phyloP scores from a whole-genome alignment of 768 basidiomycete species.

The Lactarius indigo region DNA sequence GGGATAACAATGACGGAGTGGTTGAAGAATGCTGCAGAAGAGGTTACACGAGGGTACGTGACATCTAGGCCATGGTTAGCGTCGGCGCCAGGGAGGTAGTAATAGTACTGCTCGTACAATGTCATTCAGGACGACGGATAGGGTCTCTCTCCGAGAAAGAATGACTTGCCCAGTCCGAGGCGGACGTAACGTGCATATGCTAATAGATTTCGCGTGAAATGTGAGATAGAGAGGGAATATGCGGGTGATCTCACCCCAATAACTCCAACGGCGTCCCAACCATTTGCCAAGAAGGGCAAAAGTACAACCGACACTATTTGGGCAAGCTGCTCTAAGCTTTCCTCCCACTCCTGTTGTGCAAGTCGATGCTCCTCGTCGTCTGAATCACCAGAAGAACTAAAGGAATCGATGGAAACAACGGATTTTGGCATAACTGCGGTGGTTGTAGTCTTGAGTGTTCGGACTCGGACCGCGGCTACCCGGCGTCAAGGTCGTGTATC shows the following conservation, averaged over 20 bases:
- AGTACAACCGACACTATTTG: slow-evolving; percentile 76
- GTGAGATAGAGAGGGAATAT: not conserved
- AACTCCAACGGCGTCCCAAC: slow-evolving; percentile 80
- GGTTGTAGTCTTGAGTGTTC: not conserved
- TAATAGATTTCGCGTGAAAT: slow-evolving; percentile 31
- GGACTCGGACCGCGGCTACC: slow-evolving; percentile 12
- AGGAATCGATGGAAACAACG: slow-evolving; percentile 56
- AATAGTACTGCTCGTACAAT: slow-evolving; percentile 5
- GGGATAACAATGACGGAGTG: slow-evolving; percentile 47
- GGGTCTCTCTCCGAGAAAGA: slow-evolving; percentile 50
- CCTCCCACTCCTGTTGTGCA: slow-evolving; percentile 92
- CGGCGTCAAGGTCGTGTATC: not conserved
- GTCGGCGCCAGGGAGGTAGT: not conserved
- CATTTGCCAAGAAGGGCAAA: slow-evolving; percentile 83
- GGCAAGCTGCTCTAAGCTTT: slow-evolving; percentile 80
- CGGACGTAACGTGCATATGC: slow-evolving; percentile 69
- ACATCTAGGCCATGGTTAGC: slow-evolving; percentile 13
- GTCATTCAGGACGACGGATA: slow-evolving; percentile 10
- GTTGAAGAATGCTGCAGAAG: slow-evolving; percentile 31
- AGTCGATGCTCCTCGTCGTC: slow-evolving; percentile 71
- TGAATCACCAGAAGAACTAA: slow-evolving; percentile 42
- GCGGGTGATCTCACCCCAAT: slow-evolving; percentile 62
- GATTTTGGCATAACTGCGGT: slow-evolving; percentile 53
- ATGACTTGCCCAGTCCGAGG: slow-evolving; percentile 58
- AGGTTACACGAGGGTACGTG: slow-evolving; percentile 19